Conservation (phyloP, 139 green algal genomes). For the Diplosphaera chodatii region DNA sequence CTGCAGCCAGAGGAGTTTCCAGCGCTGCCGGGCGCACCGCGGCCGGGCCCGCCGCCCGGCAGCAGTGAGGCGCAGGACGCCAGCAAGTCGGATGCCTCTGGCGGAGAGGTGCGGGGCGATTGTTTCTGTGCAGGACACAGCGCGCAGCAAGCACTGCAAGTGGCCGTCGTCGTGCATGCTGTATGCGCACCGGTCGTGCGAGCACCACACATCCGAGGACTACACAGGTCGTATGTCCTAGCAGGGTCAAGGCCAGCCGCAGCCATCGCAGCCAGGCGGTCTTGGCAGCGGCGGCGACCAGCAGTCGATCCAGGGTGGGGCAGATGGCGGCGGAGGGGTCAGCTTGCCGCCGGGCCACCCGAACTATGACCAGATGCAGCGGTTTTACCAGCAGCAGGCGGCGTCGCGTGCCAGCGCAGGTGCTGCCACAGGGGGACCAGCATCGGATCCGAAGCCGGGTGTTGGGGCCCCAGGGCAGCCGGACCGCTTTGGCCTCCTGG, state of each 20-base stretch:
- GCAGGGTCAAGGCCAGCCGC: background rate
- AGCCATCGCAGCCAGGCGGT: no score
- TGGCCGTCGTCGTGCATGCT: no score
- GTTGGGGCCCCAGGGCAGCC: slow-evolving; percentile 9
- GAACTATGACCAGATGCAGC: slow-evolving; percentile 11
- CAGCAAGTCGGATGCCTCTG: background rate
- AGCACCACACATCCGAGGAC: no score
- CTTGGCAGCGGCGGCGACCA: background rate
- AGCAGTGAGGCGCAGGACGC: background rate
- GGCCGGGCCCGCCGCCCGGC: background rate
- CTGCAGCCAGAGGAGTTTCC: slow-evolving; percentile 74
- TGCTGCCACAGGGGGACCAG: background rate
- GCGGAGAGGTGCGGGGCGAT: no score
- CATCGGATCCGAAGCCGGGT: background rate
- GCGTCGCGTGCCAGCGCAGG: slow-evolving; percentile 9
- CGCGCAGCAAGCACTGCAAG: no score
- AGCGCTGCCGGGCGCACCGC: slow-evolving; percentile 39
- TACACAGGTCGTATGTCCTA: no score
- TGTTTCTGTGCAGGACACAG: no score
- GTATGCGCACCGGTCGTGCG: no score
- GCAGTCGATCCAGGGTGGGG: slow-evolving; percentile 8
- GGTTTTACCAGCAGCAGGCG: slow-evolving; percentile 16
- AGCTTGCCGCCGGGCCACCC: background rate
- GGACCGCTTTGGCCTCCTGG: slow-evolving; percentile 86
- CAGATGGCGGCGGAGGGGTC: background rate